Conservation (phyloP, 2,329 filamentous ascomycete species). For the Colletotrichum tamarilloi region DNA sequence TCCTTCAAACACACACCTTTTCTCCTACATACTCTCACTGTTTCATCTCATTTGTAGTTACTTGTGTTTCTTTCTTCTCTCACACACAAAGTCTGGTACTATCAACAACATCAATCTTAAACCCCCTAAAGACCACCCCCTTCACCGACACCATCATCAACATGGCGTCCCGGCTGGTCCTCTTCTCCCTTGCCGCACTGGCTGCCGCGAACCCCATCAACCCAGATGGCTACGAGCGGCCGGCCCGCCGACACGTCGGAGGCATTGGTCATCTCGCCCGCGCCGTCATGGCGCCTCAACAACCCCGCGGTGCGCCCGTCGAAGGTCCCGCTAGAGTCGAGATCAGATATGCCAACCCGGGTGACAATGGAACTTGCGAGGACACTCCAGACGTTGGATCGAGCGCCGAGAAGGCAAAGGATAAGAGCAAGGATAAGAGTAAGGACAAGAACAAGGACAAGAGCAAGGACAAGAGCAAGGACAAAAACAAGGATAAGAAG, state of each 20-base stretch:
- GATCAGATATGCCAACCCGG: constrained; percentile 1
- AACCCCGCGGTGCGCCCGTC: background rate
- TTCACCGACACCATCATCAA: background rate
- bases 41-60: background rate
- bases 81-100: constrained; percentile 1
- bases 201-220: constrained; percentile 27
- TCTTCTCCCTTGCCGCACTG: constrained; percentile 32
- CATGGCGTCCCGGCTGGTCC: constrained; percentile 31
- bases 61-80: background rate
- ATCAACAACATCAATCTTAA: background rate
- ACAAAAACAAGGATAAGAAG: background rate
- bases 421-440: constrained; percentile 1
- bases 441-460: constrained; percentile 16
- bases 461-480: background rate
- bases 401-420: constrained; percentile 18
- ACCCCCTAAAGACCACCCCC: background rate
- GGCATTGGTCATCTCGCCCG: constrained; percentile 15
- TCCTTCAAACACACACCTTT: background rate
- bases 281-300: constrained; percentile 20
- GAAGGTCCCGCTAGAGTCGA: constrained; percentile 5
- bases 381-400: background rate
- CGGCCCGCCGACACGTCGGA: constrained; percentile 10
- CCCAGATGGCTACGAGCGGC: constrained; percentile 15
- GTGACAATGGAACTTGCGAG: background rate
- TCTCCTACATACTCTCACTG: background rate